These are phyloP conservation scores for Russula brevipes DNA, from an alignment of 768 basidiomycete genomes.

Conservation along the genomic window DNA sequence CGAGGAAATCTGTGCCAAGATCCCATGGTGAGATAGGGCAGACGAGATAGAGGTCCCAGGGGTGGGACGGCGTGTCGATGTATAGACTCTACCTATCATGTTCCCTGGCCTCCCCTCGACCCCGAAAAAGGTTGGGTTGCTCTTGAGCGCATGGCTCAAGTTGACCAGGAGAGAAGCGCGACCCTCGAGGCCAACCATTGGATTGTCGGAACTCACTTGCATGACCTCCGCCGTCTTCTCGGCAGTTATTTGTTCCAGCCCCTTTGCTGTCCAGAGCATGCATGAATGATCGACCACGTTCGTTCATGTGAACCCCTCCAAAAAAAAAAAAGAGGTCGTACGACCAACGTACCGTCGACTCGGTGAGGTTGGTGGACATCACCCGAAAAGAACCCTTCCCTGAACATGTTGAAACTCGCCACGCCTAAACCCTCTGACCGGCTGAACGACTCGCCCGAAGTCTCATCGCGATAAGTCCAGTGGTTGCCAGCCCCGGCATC, in stretches of 20 bases:
- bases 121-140: conserved; percentile 68
- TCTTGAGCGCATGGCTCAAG: conserved; percentile 64
- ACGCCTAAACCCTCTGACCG: conserved; percentile 84
- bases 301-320: not conserved
- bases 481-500: conserved; percentile 88
- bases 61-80: not conserved
- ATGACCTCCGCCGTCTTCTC: conserved; percentile 60
- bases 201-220: conserved; percentile 75
- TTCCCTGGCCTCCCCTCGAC: conserved; percentile 72
- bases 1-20: conserved; percentile 56
- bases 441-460: conserved; percentile 47
- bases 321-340: not conserved
- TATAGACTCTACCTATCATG: conserved; percentile 54
- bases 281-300: conserved; percentile 13
- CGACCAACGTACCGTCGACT: conserved; percentile 66
- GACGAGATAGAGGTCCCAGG: conserved; percentile 3
- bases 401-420: conserved; percentile 88
- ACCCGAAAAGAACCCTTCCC: conserved; percentile 74
- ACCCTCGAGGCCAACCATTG: conserved; percentile 88
- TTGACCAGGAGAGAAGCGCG: conserved; percentile 71
- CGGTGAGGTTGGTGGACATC: conserved; percentile 52
- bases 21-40: conserved; percentile 1
- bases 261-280: conserved; percentile 48
- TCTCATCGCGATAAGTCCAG: conserved; percentile 71
- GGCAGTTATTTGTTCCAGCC: conserved; percentile 57